Conservation (phyloP, 1,284 basidiomycete species). For the Trichosporon ovoides region DNA sequence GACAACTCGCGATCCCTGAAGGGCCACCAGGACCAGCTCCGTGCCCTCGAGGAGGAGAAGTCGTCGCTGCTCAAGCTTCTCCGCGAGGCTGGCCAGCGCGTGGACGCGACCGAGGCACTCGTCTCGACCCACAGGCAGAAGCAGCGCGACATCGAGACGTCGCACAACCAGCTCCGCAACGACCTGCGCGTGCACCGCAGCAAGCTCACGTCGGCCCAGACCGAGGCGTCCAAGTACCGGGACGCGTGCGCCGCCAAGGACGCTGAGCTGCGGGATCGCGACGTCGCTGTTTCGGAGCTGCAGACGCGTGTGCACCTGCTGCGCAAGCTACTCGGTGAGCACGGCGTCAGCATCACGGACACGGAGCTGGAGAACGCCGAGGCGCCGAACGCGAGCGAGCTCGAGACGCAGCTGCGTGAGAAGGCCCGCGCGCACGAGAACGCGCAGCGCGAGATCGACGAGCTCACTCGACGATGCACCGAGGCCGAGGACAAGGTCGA, state of each 20-base stretch:
- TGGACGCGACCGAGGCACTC: constrained; percentile 64
- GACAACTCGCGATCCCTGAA: constrained; percentile 69
- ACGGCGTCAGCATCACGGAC: constrained; percentile 71
- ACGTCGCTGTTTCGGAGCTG: constrained; percentile 65
- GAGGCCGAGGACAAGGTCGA: constrained; percentile 67
- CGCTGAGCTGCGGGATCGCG: constrained; percentile 60
- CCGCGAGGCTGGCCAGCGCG: constrained; percentile 65
- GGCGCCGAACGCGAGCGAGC: constrained; percentile 51
- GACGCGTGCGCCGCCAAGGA: constrained; percentile 68
- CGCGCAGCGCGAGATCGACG: constrained; percentile 45
- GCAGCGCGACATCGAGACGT: constrained; percentile 62
- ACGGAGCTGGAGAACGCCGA: constrained; percentile 53
- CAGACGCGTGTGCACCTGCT: constrained; percentile 74
- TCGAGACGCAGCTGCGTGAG: constrained; percentile 70
- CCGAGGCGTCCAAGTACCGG: constrained; percentile 66
- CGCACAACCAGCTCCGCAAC: constrained; percentile 63
- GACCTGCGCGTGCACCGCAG: constrained; percentile 73
- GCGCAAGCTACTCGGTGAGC: constrained; percentile 62
- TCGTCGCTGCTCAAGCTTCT: constrained; percentile 69
- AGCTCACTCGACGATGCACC: constrained; percentile 59
- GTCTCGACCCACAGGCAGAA: constrained; percentile 65
- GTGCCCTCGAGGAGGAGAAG: constrained; percentile 71
- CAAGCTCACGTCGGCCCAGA: constrained; percentile 66
- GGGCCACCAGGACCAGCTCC: constrained; percentile 71
- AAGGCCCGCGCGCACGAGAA: constrained; percentile 66